Percentiles rank a stretch among this genome's conserved stretches.
phyloP scores from a whole-genome alignment of 257 asterid species.

The Solanum arcanum region DNA sequence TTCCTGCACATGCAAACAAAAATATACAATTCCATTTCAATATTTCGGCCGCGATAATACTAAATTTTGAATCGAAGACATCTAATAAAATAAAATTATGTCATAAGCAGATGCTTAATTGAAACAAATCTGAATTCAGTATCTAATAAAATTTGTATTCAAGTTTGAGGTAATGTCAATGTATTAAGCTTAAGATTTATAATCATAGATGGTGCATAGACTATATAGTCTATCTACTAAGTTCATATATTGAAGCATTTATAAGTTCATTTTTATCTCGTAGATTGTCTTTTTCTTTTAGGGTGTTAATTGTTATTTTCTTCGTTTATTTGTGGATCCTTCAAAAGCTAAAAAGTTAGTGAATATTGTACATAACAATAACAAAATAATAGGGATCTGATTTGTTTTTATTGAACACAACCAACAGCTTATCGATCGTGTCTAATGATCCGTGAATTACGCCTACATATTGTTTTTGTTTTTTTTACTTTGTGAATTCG shows the following conservation, averaged over 20 bases:
- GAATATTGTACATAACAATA: not conserved
- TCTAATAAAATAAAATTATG: too few species aligned
- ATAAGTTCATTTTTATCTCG: not conserved
- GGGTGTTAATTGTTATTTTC: too few species aligned
- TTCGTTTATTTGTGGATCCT: too few species aligned
- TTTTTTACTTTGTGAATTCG: not conserved
- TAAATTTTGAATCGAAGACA: not conserved
- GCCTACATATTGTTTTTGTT: slow-evolving; percentile 21
- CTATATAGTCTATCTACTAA: not conserved
- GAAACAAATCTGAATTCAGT: too few species aligned
- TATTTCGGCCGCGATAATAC: not conserved
- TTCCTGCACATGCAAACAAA: slow-evolving; percentile 27
- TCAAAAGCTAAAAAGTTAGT: not conserved
- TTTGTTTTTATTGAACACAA: not conserved
- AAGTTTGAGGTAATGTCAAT: not conserved
- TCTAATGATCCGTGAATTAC: slow-evolving; percentile 51
- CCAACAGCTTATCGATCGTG: not conserved
- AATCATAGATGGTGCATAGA: not conserved
- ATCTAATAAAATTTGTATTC: not conserved
- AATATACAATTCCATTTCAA: not conserved
- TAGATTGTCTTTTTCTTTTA: not conserved
- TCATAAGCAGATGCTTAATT: too few species aligned
- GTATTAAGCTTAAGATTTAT: not conserved
- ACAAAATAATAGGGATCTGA: not conserved
- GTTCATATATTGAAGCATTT: not conserved